Evolutionary conservation across 352 stramenopile species (phyloP), one percentile per base, ranked within the genome.

Genomic region (Blastocystis sp.): DNA sequence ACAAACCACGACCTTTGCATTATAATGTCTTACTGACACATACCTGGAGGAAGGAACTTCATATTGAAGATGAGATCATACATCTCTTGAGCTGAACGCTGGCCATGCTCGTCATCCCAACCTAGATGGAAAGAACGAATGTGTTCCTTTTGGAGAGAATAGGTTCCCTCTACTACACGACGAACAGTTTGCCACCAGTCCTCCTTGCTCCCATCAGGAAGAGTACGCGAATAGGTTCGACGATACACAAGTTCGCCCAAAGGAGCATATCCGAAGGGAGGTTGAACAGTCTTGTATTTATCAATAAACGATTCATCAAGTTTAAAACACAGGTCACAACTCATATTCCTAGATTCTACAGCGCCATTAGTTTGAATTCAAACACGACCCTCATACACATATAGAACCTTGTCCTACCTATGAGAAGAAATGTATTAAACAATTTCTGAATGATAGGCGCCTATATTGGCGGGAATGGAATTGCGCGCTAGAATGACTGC

Each of bases 171-270:
- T 29, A 97, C 93, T 58, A 97, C 94, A 35, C 94, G 92, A 88
- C 94, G 92, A 32, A 97, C 92, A 0, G 94, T 97, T 85, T 97
- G 92, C 75, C 88, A 93, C 94, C 94, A 97, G 16, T 90, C 88
- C 66, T 97, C 94, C 73, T 93, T 93, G 16, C 89, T 91, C 16
- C 91, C 91, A 87, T 96, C 92, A 16, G 61, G 37, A 57, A 94
- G 93, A 35, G 93, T 89, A 35, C 94, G 91, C 32, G 94, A 92
- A 89, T 97, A 97, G 74, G 94, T 96, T 27, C 94, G 90, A 89
- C 92, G 92, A 90, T 95, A 97, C 46, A 96, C 94, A 59, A 97
- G 90, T 73, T 97, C 94, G 1, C 94, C 94, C 16, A 97, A 92
- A 16, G 93, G 93, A 74, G 97, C 96, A 88, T 96, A 97, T 65